These are phyloP conservation scores for Laburnicola sp. DNA, from an alignment of 2,329 filamentous ascomycete species.

Conservation along the genomic window DNA sequence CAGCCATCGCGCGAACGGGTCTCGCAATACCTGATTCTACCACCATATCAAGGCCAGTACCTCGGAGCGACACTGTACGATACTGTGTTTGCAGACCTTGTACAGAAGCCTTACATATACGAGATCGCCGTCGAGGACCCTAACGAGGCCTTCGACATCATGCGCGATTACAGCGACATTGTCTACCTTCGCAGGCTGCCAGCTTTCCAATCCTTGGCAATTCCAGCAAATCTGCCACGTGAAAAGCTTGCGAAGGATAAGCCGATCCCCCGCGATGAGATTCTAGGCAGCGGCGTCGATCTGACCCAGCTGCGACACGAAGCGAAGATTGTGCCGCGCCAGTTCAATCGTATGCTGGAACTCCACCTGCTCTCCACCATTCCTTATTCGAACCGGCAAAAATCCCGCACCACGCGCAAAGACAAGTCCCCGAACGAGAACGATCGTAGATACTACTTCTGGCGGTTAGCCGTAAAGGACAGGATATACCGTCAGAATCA, in stretches of 20 bases:
- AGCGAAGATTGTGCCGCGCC: conserved; percentile 74
- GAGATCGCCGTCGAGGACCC: conserved; percentile 95
- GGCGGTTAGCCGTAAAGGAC: conserved; percentile 76
- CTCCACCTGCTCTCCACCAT: conserved; percentile 70
- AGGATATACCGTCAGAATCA: conserved; percentile 75
- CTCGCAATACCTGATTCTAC: conserved; percentile 90
- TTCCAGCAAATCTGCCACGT: conserved; percentile 54
- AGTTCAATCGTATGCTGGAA: conserved; percentile 74
- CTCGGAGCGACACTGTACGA: conserved; percentile 81
- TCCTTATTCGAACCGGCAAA: conserved; percentile 52
- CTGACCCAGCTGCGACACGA: conserved; percentile 61
- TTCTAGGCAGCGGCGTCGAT: conserved; percentile 60
- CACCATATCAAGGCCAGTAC: conserved; percentile 79
- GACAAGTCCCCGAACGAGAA: conserved; percentile 58
- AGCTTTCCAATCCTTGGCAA: conserved; percentile 58
- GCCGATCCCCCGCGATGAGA: conserved; percentile 54
- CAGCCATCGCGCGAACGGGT: conserved; percentile 80
- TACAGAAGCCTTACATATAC: conserved; percentile 67
- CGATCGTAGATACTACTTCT: conserved; percentile 68
- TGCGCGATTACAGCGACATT: conserved; percentile 76
- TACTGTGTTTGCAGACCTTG: conserved; percentile 71
- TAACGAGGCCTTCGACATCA: conserved; percentile 79
- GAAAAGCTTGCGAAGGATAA: conserved; percentile 58
- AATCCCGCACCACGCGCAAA: conserved; percentile 49
- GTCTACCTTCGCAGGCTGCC: conserved; percentile 62